Evolutionary conservation across 2,329 filamentous ascomycete species (phyloP).

Genomic region (Cladophialophora carrionii): DNA sequence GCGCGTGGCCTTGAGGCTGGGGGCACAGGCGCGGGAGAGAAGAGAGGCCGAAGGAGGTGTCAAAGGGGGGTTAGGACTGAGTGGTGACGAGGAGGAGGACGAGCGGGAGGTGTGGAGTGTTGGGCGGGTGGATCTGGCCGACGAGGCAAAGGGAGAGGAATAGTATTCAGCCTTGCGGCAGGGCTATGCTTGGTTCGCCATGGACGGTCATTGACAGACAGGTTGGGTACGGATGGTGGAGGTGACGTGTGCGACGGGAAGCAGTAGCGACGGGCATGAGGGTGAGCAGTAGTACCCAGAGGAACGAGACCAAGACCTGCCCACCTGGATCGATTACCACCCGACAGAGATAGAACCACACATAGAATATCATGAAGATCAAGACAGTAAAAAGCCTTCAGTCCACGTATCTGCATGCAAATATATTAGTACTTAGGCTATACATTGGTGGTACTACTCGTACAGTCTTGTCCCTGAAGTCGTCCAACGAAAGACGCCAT

Average conservation of each 20-base stretch:
- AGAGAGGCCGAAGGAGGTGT: conserved; percentile 88
- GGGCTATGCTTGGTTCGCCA: background rate
- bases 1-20: conserved; percentile 80
- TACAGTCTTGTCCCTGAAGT: too few relatives aligned
- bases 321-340: background rate
- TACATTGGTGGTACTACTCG: too few relatives aligned
- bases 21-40: conserved; percentile 83
- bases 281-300: background rate
- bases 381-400: too few relatives aligned
- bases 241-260: background rate
- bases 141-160: conserved; percentile 21
- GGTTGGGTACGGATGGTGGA: background rate
- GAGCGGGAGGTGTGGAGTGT: conserved; percentile 96
- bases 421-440: too few relatives aligned
- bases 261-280: background rate
- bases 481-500: too few relatives aligned
- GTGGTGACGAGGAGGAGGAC: conserved; percentile 90
- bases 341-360: background rate
- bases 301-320: background rate
- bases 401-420: too few relatives aligned
- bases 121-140: conserved; percentile 78
- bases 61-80: conserved; percentile 75
- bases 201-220: background rate
- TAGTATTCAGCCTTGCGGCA: background rate
- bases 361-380: too few relatives aligned